Evolutionary conservation across 176 grass and related monocot genomes (phyloP), one percentile per base, ranked within the genome.

Genomic region (Puya raimondii): DNA sequence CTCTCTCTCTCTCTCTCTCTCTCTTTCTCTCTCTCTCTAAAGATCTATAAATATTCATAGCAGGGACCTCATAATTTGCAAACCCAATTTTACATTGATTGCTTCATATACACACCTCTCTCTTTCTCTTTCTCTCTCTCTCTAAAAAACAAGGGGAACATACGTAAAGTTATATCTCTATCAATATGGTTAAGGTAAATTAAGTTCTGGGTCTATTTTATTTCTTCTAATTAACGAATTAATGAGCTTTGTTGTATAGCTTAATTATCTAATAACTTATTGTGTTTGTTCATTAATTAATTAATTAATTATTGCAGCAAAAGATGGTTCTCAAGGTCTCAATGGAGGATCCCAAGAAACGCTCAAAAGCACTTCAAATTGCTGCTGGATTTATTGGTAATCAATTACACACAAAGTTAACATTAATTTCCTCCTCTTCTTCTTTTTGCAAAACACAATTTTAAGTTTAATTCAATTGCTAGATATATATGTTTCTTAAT

Each of bases 281-380:
- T 29, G 27, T 29, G 27, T 16, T 0, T 53, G 9, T 53, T 13
- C 1, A 1, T 57, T 57, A 6, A 57, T 21, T 27, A 11, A 26
- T 57, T 57, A 57, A 16, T 18, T n/a, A 53, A 11, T 57, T n/a
- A 57, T 29, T 48, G 27, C 65, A 68, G 65, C 33, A 68, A 68
- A 68, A 68, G 33, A 18, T 68, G 7, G 65, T 68, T 27, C 49
- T 68, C 12, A 49, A 68, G 33, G 15, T 68, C 3, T 68, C 65
- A 2, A 67, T 48, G 11, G 13, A 20, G 8, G 12, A 18, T 27
- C 7, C 5, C 6, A 68, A 10, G 29, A 68, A 48, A 16, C 3
- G 65, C 13, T 48, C 65, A 27, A 68, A 68, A 48, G 42, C 33
- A n/a, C 33, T 68, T 14, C 26, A 68, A 16, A 68, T 17, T 18